Conservation (phyloP, 2,329 filamentous ascomycete species). For the Zasmidium angulare region DNA sequence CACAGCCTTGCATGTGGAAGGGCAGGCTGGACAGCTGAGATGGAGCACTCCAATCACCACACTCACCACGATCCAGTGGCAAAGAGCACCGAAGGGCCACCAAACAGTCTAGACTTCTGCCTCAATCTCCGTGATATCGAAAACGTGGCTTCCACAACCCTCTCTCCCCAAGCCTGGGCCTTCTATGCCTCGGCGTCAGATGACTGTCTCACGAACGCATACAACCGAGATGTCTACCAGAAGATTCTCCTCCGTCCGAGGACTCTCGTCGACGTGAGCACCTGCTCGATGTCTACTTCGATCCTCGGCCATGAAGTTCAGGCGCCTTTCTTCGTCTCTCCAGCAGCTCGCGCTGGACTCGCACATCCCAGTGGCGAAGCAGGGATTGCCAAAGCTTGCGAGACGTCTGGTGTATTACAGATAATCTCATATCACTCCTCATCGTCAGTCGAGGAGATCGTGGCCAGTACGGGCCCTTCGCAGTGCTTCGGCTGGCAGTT, state of each 20-base stretch:
- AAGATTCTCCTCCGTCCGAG: constrained; percentile 49
- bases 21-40: too few species aligned
- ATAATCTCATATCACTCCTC: too few species aligned
- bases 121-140: constrained; percentile 51
- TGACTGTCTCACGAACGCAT: constrained; percentile 44
- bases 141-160: constrained; percentile 35
- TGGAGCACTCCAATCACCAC: too few species aligned
- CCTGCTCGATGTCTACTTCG: constrained; percentile 35
- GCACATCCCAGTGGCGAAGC: constrained; percentile 33
- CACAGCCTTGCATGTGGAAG: too few species aligned
- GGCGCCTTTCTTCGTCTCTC: constrained; percentile 39
- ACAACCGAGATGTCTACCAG: constrained; percentile 41
- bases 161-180: constrained; percentile 38
- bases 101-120: too few species aligned
- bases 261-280: constrained; percentile 43
- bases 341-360: constrained; percentile 34
- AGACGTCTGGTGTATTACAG: too few species aligned
- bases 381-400: constrained; percentile 31
- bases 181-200: constrained; percentile 52
- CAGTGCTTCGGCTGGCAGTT: constrained; percentile 58
- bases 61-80: too few species aligned
- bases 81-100: too few species aligned
- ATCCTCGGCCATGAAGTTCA: constrained; percentile 33
- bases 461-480: constrained; percentile 24
- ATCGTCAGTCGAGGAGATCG: constrained; percentile 33